Base-by-base conservation (phyloP, 1,284 basidiomycete species). In the Sanghuangporus sanghuang region DNA sequence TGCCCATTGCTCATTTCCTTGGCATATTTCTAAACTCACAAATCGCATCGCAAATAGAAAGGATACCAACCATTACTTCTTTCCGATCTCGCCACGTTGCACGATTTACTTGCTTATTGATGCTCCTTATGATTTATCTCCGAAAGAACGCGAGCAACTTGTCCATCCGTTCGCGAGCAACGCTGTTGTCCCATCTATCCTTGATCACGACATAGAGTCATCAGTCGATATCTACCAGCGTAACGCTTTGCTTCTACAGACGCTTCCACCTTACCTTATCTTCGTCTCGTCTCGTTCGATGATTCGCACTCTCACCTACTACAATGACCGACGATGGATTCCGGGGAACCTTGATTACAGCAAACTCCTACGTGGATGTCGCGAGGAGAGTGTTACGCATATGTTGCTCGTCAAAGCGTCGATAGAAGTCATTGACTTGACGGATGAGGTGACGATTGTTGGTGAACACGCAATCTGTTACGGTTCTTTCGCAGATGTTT, bases 401-500 rank as follows among this genome's bases (percentile, higher is more conserved):
- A 84, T 81, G 5, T 68, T 85, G 27, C 74, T 82, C 0, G 73
- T 84, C 60, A 81, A 80, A 67, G 79, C 78, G 8, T 75, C 76
- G 55, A 70, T 85, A 55, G 68, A 80, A 40, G 68, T 85, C 61
- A 75, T 78, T 42, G 83, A 85, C 67, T 69, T 85, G 62, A 84
- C 82, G 32, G 84, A 85, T 59, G 81, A 84, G 63, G 77, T 85
- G 7, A 72, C 71, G 57, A 69, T 69, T 54, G 66, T 74, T 8
- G 77, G 77, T 1, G 66, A 70, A n/a, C 61, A 72, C 57, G 71
- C 84, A 0, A 76, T 83, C 23, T 79, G 73, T 12, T 76, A 79
- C 70, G 84, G 84, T 0, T 77, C 80, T 8, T 85, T 85, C 66
- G 79, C 83, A 40, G 84, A 85, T 68, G 81, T 85, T 3, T 85